Conservation (phyloP, 2,329 filamentous ascomycete genomes). For the Botryotinia narcissicola region DNA sequence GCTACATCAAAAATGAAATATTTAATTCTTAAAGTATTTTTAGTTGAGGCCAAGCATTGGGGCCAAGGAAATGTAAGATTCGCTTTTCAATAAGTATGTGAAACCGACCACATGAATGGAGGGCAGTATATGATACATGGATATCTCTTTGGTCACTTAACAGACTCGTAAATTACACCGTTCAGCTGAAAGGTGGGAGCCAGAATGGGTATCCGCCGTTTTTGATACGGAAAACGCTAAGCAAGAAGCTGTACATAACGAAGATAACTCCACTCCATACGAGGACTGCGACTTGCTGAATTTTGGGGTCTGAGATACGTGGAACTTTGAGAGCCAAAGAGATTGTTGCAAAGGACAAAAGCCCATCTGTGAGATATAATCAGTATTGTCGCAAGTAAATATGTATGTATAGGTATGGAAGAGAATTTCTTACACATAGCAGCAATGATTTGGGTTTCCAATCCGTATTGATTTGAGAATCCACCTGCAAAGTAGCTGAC, state of each 20-base stretch:
- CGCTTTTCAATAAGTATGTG: constrained; percentile 20
- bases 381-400: constrained; percentile 17
- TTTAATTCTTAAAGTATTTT: background rate
- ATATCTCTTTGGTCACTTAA: background rate
- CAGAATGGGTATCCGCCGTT: constrained; percentile 94
- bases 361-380: constrained; percentile 53
- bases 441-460: constrained; percentile 94
- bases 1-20: background rate
- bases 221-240: constrained; percentile 92
- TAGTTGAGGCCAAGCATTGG: constrained; percentile 1
- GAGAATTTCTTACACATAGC: constrained; percentile 73
- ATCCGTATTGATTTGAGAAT: constrained; percentile 89
- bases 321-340: constrained; percentile 89
- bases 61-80: background rate
- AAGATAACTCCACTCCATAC: constrained; percentile 76
- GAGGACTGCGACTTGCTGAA: constrained; percentile 78
- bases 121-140: constrained; percentile 14
- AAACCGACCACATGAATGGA: background rate
- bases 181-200: constrained; percentile 71
- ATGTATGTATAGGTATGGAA: constrained; percentile 29
- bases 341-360: constrained; percentile 87
- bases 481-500: constrained; percentile 87
- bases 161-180: background rate
- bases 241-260: constrained; percentile 85
- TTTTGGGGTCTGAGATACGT: constrained; percentile 72